Percentiles rank a stretch among this genome's conserved stretches.
These are phyloP conservation scores for Candida awuae DNA, from an alignment of 805 yeast genomes.

Conservation along the genomic window DNA sequence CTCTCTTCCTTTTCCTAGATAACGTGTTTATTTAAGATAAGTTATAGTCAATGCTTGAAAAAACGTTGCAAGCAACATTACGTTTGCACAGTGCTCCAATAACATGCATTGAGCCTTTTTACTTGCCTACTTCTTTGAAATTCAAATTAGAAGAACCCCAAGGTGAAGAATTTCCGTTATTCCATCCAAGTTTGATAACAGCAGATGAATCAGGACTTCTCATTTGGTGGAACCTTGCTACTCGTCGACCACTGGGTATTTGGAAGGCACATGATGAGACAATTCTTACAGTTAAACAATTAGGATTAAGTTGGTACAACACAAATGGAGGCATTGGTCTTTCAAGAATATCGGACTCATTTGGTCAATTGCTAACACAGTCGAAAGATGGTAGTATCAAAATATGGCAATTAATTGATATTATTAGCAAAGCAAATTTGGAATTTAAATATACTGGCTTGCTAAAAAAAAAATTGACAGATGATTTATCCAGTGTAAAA, in stretches of 20 bases:
- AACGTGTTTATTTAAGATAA: no score
- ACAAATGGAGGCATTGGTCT: neutral
- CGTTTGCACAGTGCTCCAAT: slow-evolving; percentile 6
- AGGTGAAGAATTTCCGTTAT: slow-evolving; percentile 12
- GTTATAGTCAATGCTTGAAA: slow-evolving; percentile 25
- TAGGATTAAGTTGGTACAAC: slow-evolving; percentile 29
- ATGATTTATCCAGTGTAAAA: neutral
- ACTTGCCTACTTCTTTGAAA: slow-evolving; percentile 8
- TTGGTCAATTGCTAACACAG: slow-evolving; percentile 50
- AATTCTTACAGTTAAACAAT: slow-evolving; percentile 42
- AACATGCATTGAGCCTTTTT: slow-evolving; percentile 8
- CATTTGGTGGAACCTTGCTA: slow-evolving; percentile 55
- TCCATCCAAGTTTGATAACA: slow-evolving; percentile 36
- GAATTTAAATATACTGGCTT: slow-evolving; percentile 9
- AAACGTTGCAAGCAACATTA: slow-evolving; percentile 22
- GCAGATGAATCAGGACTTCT: slow-evolving; percentile 59
- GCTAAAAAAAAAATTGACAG: slow-evolving; percentile 15
- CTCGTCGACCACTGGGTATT: slow-evolving; percentile 45
- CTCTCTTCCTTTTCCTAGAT: no score
- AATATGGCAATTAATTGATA: slow-evolving; percentile 36
- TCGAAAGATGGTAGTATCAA: slow-evolving; percentile 53
- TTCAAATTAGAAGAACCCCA: neutral
- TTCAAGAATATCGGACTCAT: slow-evolving; percentile 21
- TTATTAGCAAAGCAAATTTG: slow-evolving; percentile 5
- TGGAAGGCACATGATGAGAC: slow-evolving; percentile 53